These are phyloP conservation scores for Aristolochia fimbriata DNA, from an alignment of 164 flowering plant species.

Conservation along the genomic window DNA sequence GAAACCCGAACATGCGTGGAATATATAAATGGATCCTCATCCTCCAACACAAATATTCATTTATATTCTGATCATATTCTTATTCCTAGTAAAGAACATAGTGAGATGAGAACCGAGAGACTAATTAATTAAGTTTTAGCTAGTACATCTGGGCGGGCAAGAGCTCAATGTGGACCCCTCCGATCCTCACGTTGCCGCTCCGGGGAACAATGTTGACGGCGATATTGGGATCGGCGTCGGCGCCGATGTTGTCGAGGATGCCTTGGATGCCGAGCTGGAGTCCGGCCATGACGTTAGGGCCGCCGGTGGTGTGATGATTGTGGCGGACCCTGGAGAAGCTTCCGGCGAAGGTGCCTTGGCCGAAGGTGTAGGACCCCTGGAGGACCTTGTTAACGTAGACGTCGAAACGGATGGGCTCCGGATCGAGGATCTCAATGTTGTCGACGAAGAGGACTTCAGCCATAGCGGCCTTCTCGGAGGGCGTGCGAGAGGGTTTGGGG, in stretches of 20 bases:
- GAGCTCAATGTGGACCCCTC: slow-evolving; percentile 4
- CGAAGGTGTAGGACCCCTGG: not conserved
- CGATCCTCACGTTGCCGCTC: not conserved
- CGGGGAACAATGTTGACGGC: slow-evolving; percentile 3
- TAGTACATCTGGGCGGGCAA: not conserved
- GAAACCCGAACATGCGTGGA: no score
- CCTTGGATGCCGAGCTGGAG: slow-evolving; percentile 1
- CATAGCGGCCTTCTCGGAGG: slow-evolving; percentile 1
- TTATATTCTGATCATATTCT: not conserved
- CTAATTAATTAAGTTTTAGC: no score
- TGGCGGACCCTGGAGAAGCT: slow-evolving; percentile 2
- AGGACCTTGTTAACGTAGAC: not conserved
- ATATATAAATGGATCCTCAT: no score
- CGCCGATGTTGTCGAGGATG: not conserved
- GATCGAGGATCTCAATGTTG: not conserved
- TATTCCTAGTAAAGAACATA: no score
- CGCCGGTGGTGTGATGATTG: not conserved
- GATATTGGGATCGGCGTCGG: not conserved
- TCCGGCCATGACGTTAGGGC: not conserved
- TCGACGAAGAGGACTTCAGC: slow-evolving; percentile 2
- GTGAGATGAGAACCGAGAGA: no score
- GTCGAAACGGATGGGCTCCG: not conserved
- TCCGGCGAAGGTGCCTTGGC: not conserved
- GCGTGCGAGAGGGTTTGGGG: not conserved
- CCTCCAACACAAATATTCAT: no score